Evolutionary conservation across 768 basidiomycete species (phyloP).

Genomic region (Harrya chromipes): DNA sequence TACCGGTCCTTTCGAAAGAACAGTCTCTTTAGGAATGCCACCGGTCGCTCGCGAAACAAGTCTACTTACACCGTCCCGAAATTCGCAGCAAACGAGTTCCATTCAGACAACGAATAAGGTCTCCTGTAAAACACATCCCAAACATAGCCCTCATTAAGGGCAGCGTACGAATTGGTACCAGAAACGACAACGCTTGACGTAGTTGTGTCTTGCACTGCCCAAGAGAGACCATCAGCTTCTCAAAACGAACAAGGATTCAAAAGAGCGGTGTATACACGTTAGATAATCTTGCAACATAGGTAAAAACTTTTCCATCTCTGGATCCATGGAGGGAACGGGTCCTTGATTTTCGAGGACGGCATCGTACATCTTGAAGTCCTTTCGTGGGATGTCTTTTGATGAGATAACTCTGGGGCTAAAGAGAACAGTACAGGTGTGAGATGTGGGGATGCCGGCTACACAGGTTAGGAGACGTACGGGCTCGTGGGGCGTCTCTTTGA

Average conservation of each 20-base stretch:
- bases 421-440: background rate
- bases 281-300: slow-evolving; percentile 74
- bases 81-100: slow-evolving; percentile 52
- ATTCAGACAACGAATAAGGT: slow-evolving; percentile 56
- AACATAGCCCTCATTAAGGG: slow-evolving; percentile 60
- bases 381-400: slow-evolving; percentile 43
- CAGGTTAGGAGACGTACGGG: slow-evolving; percentile 36
- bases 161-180: background rate
- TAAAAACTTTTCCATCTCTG: slow-evolving; percentile 74
- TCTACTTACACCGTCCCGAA: slow-evolving; percentile 61
- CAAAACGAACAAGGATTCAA: background rate
- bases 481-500: slow-evolving; percentile 34
- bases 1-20: slow-evolving; percentile 48
- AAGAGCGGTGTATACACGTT: slow-evolving; percentile 44
- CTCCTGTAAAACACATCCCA: slow-evolving; percentile 83
- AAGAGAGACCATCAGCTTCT: background rate
- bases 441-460: background rate
- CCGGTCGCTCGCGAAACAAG: background rate
- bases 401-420: slow-evolving; percentile 56
- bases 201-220: slow-evolving; percentile 27
- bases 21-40: background rate
- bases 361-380: slow-evolving; percentile 67
- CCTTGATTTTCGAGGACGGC: slow-evolving; percentile 50
- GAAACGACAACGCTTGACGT: slow-evolving; percentile 8
- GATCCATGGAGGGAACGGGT: slow-evolving; percentile 37